A percentile compares a stretch with the other conserved stretches of the same genome.
These are phyloP conservation scores for Davidsoniella australis DNA, from an alignment of 2,329 filamentous ascomycete species.

Conservation along the genomic window DNA sequence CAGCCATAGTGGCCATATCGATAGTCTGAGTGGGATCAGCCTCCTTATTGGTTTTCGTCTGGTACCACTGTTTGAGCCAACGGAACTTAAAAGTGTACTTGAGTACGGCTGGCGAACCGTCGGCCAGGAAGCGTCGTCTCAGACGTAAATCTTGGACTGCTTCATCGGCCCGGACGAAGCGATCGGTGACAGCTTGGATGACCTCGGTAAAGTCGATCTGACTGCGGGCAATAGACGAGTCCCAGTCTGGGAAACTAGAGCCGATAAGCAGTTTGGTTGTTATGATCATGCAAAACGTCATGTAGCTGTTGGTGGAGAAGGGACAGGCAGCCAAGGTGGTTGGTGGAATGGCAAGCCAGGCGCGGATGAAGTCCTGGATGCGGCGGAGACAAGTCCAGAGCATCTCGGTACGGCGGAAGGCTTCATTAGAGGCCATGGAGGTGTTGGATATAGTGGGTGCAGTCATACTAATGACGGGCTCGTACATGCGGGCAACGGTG, in stretches of 20 bases:
- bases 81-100: slow-evolving; percentile 22
- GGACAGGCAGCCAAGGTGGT: slow-evolving; percentile 18
- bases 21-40: slow-evolving; percentile 5
- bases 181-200: slow-evolving; percentile 17
- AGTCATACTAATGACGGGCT: slow-evolving; percentile 21
- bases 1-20: slow-evolving; percentile 3
- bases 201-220: slow-evolving; percentile 20
- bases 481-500: slow-evolving; percentile 22
- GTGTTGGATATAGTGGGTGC: slow-evolving; percentile 12
- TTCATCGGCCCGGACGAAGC: slow-evolving; percentile 19
- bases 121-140: slow-evolving; percentile 17
- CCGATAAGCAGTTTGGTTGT: slow-evolving; percentile 21
- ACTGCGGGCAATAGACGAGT: slow-evolving; percentile 19
- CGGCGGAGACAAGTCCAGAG: slow-evolving; percentile 23
- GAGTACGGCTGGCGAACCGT: slow-evolving; percentile 18
- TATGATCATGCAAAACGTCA: slow-evolving; percentile 22
- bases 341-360: slow-evolving; percentile 17
- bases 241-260: slow-evolving; percentile 22
- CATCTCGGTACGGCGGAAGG: slow-evolving; percentile 19
- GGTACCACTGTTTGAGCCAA: slow-evolving; percentile 26
- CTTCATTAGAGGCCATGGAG: slow-evolving; percentile 8
- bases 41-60: slow-evolving; percentile 12
- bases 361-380: slow-evolving; percentile 16
- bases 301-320: slow-evolving; percentile 17
- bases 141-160: slow-evolving; percentile 15